phyloP scores from a whole-genome alignment of 2,329 filamentous ascomycete genomes.

The Aspergillus latus region DNA sequence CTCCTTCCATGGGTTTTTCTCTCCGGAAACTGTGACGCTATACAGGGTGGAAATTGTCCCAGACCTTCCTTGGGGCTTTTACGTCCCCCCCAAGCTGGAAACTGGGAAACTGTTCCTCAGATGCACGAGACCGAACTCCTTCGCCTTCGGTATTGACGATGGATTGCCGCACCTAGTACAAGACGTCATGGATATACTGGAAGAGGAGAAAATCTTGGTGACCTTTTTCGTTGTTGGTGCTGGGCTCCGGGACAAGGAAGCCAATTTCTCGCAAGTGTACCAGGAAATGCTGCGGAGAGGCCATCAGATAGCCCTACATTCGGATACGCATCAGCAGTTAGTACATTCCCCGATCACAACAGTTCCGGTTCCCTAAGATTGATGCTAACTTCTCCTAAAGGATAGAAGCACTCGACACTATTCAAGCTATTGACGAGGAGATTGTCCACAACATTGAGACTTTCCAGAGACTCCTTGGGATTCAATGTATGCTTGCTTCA shows the following conservation, averaged over 20 bases:
- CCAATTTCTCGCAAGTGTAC: conserved; percentile 65
- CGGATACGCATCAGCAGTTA: conserved; percentile 65
- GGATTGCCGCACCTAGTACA: conserved; percentile 61
- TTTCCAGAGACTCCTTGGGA: conserved; percentile 31
- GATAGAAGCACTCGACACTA: conserved; percentile 36
- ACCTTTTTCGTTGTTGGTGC: conserved; percentile 71
- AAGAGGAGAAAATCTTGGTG: conserved; percentile 62
- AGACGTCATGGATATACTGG: conserved; percentile 61
- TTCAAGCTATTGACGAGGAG: conserved; percentile 38
- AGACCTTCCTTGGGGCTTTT: conserved; percentile 52
- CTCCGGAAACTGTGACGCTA: conserved; percentile 50
- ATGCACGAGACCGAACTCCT: conserved; percentile 67
- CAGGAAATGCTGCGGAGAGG: conserved; percentile 61
- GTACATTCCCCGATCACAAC: conserved; percentile 5
- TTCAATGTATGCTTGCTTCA: conserved; percentile 30
- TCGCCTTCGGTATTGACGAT: conserved; percentile 72
- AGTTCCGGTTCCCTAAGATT: background rate
- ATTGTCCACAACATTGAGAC: conserved; percentile 36
- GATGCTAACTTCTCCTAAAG: conserved; percentile 15
- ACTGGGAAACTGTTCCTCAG: conserved; percentile 62
- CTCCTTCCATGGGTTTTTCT: conserved; percentile 65
- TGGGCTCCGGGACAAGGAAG: conserved; percentile 58
- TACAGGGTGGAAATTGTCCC: conserved; percentile 62
- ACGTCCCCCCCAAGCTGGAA: conserved; percentile 60
- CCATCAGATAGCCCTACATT: conserved; percentile 69